Percentiles rank a stretch among this genome's conserved stretches.
These are phyloP conservation scores for Blepharisma undulans DNA, from an alignment of 169 alveolate species.

Conservation along the genomic window DNA sequence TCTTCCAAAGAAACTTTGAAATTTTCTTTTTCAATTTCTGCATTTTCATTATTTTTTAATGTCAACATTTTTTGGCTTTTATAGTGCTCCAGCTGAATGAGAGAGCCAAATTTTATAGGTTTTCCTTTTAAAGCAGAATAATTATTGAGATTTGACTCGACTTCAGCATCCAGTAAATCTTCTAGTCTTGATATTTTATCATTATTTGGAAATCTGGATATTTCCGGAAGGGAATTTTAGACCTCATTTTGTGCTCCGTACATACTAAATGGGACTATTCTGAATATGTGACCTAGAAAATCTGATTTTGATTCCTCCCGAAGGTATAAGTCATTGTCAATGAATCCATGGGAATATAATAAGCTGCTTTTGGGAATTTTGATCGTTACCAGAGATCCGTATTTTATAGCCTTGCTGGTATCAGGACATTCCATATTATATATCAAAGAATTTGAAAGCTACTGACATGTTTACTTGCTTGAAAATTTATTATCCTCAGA, in stretches of 20 bases:
- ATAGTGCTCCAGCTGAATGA: conserved; percentile 23
- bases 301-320: neutral
- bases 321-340: neutral
- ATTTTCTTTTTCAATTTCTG: conserved; percentile 5
- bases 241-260: neutral
- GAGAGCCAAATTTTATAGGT: neutral
- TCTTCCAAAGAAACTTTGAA: neutral
- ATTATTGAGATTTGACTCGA: neutral
- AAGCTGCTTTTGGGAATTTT: neutral
- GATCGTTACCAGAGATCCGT: conserved; percentile 15
- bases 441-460: neutral
- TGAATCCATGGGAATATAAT: conserved; percentile 30
- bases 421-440: neutral
- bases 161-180: neutral
- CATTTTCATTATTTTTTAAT: neutral
- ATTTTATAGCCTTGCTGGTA: neutral
- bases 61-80: neutral
- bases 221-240: neutral
- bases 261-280: conserved; percentile 5
- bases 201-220: neutral
- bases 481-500: too few relatives aligned
- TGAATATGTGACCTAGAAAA: neutral
- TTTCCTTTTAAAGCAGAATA: neutral
- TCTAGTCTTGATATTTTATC: neutral
- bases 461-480: neutral